Conservation (phyloP, 768 basidiomycete species). For the Trametes punicea region DNA sequence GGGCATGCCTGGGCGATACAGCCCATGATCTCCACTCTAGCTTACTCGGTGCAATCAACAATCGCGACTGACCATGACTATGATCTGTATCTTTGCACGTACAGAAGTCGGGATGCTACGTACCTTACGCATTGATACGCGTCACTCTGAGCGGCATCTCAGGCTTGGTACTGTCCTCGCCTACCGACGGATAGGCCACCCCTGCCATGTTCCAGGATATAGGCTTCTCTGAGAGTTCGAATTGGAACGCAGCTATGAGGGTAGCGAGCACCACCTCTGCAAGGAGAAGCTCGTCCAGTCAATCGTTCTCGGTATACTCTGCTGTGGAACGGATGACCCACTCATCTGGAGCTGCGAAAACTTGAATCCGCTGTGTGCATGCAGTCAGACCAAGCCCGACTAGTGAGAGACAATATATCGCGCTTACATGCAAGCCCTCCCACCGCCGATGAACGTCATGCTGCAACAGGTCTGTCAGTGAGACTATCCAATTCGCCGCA, state of each 20-base stretch:
- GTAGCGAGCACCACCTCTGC: slow-evolving; percentile 15
- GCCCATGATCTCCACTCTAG: too few species aligned
- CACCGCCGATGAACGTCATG: slow-evolving; percentile 26
- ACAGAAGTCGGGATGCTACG: background rate
- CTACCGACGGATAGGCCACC: slow-evolving; percentile 3
- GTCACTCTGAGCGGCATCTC: slow-evolving; percentile 8
- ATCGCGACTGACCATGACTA: too few species aligned
- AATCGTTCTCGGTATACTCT: background rate
- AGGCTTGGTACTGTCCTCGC: background rate
- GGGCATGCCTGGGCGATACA: too few species aligned
- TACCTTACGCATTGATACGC: background rate
- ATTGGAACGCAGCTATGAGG: slow-evolving; percentile 9
- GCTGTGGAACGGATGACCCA: background rate
- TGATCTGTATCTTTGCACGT: too few species aligned
- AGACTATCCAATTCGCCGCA: background rate
- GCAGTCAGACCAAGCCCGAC: background rate
- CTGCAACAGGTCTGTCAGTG: background rate
- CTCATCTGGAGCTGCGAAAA: slow-evolving; percentile 25
- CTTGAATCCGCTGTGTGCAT: slow-evolving; percentile 22
- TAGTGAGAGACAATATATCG: background rate
- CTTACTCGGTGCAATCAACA: too few species aligned
- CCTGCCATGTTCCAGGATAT: slow-evolving; percentile 12
- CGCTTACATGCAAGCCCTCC: slow-evolving; percentile 24
- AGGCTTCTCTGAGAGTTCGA: slow-evolving; percentile 11
- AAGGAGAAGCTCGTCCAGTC: background rate